Base-by-base conservation (phyloP, 345 rosid species). In the Nasturtium officinale region DNA sequence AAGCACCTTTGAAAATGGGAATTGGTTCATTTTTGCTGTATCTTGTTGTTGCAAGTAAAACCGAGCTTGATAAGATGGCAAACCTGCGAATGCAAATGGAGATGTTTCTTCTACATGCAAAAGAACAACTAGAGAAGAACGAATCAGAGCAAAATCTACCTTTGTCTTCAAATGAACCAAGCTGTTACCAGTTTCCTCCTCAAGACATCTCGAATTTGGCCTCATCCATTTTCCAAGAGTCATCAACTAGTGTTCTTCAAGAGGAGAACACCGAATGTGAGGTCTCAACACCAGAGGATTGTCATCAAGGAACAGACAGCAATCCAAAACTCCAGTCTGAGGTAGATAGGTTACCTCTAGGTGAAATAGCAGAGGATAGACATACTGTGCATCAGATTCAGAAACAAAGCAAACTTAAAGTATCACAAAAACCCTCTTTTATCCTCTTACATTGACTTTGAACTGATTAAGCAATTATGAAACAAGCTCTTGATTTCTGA, bases 281-380 rank as follows among this genome's bases (percentile, higher is more conserved):
- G 53, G 63, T 63, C 15, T 74, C 82, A 21, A 81, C 75, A 76
- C 75, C 69, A 25, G 87, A 81, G 33, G 82, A 78, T 68, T 59
- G 20, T 3, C 87, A 81, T 62, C 86, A 70, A 71, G 83, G 78
- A 81, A 76, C 80, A 60, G 72, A 63, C 37, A 82, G 61, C 11
- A 84, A 72, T 76, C 82, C 84, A n/a, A 90, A 92, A 78, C 84
- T 86, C 42, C 83, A 85, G 74, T 83, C 65, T 0, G 95, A 85
- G 67, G 74, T 82, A 29, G 82, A 77, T 55, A 80, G 54, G 15
- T 58, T 84, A 66, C 89, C 82, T 70, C 79, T 76, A 40, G 81
- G 71, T 45, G 82, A 50, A 15, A 38, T 83, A 70, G 85, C 85
- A 68, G 48, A 56, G 26, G 88, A 79, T 29, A 78, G 61, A 26